Base-by-base conservation (phyloP, 352 stramenopile genomes). In the Phytophthora melonis region DNA sequence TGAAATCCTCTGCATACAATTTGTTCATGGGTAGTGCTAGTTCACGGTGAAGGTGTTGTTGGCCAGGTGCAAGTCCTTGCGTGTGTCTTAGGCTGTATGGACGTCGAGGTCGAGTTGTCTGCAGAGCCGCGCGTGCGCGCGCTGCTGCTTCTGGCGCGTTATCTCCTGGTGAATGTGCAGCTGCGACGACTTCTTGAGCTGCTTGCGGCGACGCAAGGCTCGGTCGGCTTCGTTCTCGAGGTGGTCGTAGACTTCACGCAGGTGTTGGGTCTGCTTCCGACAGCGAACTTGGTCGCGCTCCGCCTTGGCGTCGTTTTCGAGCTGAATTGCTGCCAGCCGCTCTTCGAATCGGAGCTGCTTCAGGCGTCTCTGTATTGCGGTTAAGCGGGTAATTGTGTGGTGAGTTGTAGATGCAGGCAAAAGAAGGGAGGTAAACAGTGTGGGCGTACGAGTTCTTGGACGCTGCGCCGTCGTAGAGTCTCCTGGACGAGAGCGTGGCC, bases 121-220 rank as follows among this genome's bases (percentile, higher is more conserved):
- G 21, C 57, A 56, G 23, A 78, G 72, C 27, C 53, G 54, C 7
- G 19, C 18, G 50, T 72, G 65, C 16, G 81, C 80, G 13, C 76
- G 69, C 27, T 82, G 69, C 21, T 88, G 82, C 56, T 89, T 86
- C 23, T 78, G 77, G 0, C 64, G 72, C 50, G 67, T 34, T 53
- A 92, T 92, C 58, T 90, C 84, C 49, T 92, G 78, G 58, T 84
- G 75, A 61, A 92, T 88, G 41, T 80, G 65, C n/a, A 92, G 63
- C 36, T 90, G 82, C n/a, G 79, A 70, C 7, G 81, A 83, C 67
- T 90, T 92, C 41, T 81, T 84, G 10, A 82, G 67, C 19, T 76
- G 71, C 66, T 90, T 92, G 62, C 83, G 82, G 0, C 81, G 75
- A 7, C 79, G 77, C 18, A 92, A 72, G 11, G 83, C 83, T 58